These are phyloP conservation scores for Marsdenia floribunda DNA, from an alignment of 257 asterid genomes.

Conservation along the genomic window DNA sequence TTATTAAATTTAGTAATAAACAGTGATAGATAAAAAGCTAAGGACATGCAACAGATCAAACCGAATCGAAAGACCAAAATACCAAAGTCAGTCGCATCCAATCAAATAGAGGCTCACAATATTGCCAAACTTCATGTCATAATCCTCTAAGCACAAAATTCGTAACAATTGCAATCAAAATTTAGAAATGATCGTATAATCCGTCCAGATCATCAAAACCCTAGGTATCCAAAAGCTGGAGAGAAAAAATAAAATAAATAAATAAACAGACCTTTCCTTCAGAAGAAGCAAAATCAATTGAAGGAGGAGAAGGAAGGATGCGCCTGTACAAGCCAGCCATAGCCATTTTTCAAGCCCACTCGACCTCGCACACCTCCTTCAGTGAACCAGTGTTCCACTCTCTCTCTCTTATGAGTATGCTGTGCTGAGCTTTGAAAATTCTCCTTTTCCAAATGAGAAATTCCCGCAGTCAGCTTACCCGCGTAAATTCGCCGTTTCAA, in stretches of 20 bases:
- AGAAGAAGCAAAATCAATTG: conserved; percentile 76
- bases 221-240: background rate
- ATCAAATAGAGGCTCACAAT: background rate
- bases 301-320: conserved; percentile 85
- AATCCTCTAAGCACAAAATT: background rate
- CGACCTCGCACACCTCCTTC: background rate
- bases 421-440: background rate
- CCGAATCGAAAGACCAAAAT: background rate
- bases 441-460: background rate
- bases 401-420: too few species aligned
- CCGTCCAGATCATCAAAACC: background rate
- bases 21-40: background rate
- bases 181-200: background rate
- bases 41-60: background rate
- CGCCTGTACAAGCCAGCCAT: conserved; percentile 84
- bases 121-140: background rate
- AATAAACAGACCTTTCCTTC: conserved; percentile 74
- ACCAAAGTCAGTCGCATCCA: background rate
- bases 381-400: background rate
- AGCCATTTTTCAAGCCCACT: conserved; percentile 40
- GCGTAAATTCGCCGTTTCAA: conserved; percentile 22
- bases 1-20: conserved; percentile 3
- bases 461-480: conserved; percentile 1
- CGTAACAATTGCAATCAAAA: background rate
- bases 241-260: too few species aligned